Evolutionary conservation across 2,329 filamentous ascomycete genomes (phyloP), one percentile per base, ranked within the genome.

Genomic region (Epichloe typhina): DNA sequence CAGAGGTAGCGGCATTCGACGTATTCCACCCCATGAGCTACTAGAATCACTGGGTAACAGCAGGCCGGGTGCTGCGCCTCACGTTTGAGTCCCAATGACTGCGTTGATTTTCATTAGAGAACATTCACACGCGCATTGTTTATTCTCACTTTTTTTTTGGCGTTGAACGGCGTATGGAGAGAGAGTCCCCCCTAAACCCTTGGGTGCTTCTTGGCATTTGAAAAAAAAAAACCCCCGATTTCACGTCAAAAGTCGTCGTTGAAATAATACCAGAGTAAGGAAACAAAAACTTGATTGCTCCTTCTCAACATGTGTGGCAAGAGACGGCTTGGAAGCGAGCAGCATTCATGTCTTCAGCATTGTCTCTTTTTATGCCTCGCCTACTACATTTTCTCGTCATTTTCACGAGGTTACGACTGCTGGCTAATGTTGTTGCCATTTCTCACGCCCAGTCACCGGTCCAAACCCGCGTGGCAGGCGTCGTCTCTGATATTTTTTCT

Each of bases 1-100:
- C 60, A 72, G 76, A 40, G 74, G 73, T 50, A 77, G 71, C 54
- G 77, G 77, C 49, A 77, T 83, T 56, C 71, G 73, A 56, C 69
- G 78, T 54, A 74, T 84, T 53, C 80, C 80, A 12, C 81, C 81
- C 3, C 72, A 75, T 48, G 76, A 83, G 63, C 70, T 82, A 38
- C 66, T 82, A 7, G 73, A 78, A 58, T 75, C 72, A 17, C 62
- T 82, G 15, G 70, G 71, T 43, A 72, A 72, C 53, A 70, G 69
- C 35, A 67, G 71, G 52, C 61, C 71, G 13, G 74, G 72, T 35
- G 55, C 47, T 15, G 72, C 69, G 35, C 77, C 77, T 33, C 72
- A 71, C 13, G 72, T 81, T 47, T 80, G 63, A 73, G 53, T 38
- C 54, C 55, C 40, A 46, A 46, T 47, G 41, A 52, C 46, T 51